Conservation (phyloP, 495 filamentous ascomycete species). For the Penicillium robsamsonii region DNA sequence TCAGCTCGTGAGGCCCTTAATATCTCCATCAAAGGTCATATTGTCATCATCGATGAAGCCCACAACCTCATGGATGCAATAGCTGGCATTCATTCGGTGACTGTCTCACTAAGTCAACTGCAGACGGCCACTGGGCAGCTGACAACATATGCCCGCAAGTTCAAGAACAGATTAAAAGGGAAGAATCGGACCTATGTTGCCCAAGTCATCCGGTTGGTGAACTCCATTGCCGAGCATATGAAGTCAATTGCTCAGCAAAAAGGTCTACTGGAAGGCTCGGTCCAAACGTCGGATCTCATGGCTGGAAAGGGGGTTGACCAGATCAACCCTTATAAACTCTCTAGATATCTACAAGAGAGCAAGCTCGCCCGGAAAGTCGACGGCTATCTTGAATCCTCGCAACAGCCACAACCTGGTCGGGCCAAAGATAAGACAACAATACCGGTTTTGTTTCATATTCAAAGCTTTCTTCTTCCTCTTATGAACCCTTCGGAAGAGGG, state of each 20-base stretch:
- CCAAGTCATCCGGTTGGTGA: constrained; percentile 76
- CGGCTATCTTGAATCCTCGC: constrained; percentile 66
- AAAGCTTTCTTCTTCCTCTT: constrained; percentile 76
- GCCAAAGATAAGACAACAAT: constrained; percentile 43
- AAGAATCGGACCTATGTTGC: constrained; percentile 91
- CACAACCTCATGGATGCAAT: constrained; percentile 98
- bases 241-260: constrained; percentile 42
- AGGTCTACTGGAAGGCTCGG: constrained; percentile 57
- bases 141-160: constrained; percentile 79
- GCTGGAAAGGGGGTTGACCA: constrained; percentile 88
- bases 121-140: constrained; percentile 69
- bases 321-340: constrained; percentile 87
- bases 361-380: constrained; percentile 95
- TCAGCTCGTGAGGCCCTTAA: constrained; percentile 85
- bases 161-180: constrained; percentile 82
- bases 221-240: constrained; percentile 69
- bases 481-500: constrained; percentile 90
- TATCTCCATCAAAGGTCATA: constrained; percentile 79
- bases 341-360: constrained; percentile 83
- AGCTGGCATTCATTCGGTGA: constrained; percentile 77
- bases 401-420: constrained; percentile 40
- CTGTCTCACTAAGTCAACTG: constrained; percentile 70
- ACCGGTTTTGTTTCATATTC: constrained; percentile 79
- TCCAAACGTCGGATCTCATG: constrained; percentile 67
- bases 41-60: constrained; percentile 94